Evolutionary conservation across 208 protist genomes (phyloP), one percentile per base, ranked within the genome.

Genomic region (Novymonas esmeraldas): DNA sequence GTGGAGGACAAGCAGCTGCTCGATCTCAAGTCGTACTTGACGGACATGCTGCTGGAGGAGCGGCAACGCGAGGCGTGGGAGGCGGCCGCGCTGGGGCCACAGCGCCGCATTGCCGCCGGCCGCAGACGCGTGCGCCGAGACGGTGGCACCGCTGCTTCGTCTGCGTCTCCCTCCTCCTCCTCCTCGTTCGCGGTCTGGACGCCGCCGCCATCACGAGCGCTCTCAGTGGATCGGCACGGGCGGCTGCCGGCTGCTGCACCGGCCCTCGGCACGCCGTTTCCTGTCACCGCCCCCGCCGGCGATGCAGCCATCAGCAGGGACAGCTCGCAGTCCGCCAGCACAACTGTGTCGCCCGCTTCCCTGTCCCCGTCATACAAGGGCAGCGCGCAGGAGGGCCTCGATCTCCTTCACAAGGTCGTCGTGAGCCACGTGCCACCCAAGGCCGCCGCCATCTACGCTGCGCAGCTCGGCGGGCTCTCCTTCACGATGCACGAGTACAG

Each of bases 401-500:
- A 84, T n/a, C 67, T 95, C 9, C 84, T 95, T 34, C 36, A 92
- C 41, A 46, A 76, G 24, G 89, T 95, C 3, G 86, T 95, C 11
- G 66, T 90, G 46, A 81, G 73, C 20, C 84, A 91, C 63, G 52
- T 33, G 26, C 64, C 50, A 34, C 85, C 89, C 0, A 73, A 80
- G 31, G 75, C 79, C 1, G 75, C 72, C 29, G 60, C 69, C 22
- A 62, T 95, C 28, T 95, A 95, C 70, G 84, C 86, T 0, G 58
- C 86, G 10, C 82, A 75, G 13, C 82, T 95, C 1, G 81, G 85
- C 14, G 89, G 89, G 28, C 64, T 95, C 0, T 91, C 84, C 28
- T 42, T 95, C 38, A 70, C 81, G 7, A 79, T 91, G 24, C 80
- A 92, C 61, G 85, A 95, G 77, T 95, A 84, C 79, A 93, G 84